Percentiles rank a stretch among this genome's conserved stretches.
phyloP scores from a whole-genome alignment of 352 stramenopile genomes.

The Peronospora destructor region DNA sequence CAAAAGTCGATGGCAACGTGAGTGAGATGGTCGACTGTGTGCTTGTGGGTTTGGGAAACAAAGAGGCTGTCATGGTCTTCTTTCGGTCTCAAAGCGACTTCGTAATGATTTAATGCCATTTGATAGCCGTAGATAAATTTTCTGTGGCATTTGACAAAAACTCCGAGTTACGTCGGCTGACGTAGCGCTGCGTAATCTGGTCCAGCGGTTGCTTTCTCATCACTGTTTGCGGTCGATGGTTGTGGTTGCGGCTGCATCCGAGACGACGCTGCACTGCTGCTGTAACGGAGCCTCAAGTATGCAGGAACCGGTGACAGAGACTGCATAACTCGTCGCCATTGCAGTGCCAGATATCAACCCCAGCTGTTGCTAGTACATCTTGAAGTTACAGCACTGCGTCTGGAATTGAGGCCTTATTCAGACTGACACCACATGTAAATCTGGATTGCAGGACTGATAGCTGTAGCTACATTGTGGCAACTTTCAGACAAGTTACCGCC shows the following conservation, averaged over 20 bases:
- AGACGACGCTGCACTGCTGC: no score
- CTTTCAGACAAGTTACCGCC: no score
- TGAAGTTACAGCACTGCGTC: background rate
- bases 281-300: no score
- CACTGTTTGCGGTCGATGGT: background rate
- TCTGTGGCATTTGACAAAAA: background rate
- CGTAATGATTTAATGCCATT: slow-evolving; percentile 28
- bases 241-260: background rate
- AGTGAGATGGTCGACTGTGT: slow-evolving; percentile 9
- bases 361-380: background rate
- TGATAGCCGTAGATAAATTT: slow-evolving; percentile 5
- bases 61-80: background rate
- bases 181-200: background rate
- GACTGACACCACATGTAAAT: background rate
- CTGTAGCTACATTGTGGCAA: no score
- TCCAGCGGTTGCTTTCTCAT: background rate
- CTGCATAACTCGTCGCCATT: background rate
- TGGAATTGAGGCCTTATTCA: background rate
- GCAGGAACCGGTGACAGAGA: no score
- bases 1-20: slow-evolving; percentile 19
- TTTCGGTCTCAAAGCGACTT: slow-evolving; percentile 8
- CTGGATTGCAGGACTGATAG: no score
- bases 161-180: slow-evolving; percentile 6
- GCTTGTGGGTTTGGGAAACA: slow-evolving; percentile 1
- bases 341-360: background rate